A percentile compares a stretch with the other conserved stretches of the same genome.
Evolutionary conservation across 768 basidiomycete genomes (phyloP).

Genomic region (Strobilomyces echinocephalus): DNA sequence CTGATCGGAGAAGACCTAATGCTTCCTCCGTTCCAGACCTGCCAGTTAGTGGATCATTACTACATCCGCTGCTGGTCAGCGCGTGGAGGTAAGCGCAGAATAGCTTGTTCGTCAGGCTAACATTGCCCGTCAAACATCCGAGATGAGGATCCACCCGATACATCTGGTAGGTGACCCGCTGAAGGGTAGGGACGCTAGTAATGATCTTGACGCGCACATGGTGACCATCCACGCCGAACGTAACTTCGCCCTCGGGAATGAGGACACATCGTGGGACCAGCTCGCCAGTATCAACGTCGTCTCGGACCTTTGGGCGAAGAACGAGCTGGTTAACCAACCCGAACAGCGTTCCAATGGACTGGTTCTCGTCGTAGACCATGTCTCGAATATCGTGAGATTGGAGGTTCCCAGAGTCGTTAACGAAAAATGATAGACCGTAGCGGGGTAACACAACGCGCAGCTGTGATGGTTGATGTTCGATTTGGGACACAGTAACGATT

Average conservation of each 20-base stretch:
- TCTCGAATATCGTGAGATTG: not conserved
- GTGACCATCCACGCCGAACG: too few species aligned
- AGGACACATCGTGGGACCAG: not conserved
- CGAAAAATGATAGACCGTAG: not conserved
- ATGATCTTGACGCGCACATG: too few species aligned
- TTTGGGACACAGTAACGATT: not conserved
- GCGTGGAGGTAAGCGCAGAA: not conserved
- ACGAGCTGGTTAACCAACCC: not conserved
- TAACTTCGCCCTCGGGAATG: not conserved
- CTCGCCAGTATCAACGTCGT: not conserved
- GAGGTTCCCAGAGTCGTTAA: not conserved
- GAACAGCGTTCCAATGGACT: not conserved
- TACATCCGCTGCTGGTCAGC: not conserved
- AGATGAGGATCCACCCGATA: not conserved
- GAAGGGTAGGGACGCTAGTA: too few species aligned
- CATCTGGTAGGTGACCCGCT: not conserved
- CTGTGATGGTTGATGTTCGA: too few species aligned
- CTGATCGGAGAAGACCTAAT: not conserved
- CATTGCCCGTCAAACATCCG: not conserved
- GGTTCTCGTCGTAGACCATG: not conserved
- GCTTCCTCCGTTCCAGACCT: not conserved
- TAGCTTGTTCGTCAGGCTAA: not conserved
- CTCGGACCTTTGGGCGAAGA: not conserved
- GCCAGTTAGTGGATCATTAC: not conserved
- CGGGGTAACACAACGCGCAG: not conserved